Evolutionary conservation across 2,329 filamentous ascomycete species (phyloP).

Genomic region (Colletotrichum sp.): DNA sequence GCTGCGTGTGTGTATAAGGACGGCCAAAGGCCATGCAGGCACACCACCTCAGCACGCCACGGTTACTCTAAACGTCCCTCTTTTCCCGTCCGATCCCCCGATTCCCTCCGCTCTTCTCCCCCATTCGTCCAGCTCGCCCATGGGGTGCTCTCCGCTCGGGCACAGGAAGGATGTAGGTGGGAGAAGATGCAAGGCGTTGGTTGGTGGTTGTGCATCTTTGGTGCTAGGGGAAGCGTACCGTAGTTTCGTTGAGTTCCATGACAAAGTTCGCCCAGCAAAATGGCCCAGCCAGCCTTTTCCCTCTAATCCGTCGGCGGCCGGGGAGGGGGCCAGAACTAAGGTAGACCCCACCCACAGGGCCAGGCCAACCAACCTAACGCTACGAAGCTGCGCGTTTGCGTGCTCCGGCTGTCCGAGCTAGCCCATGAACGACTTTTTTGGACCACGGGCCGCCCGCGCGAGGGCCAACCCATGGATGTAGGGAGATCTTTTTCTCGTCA

Average conservation of each 20-base stretch:
- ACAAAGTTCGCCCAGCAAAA: neutral
- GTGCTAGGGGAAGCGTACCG: neutral
- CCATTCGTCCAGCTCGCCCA: neutral
- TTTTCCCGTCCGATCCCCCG: slow-evolving; percentile 11
- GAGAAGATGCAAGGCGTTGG: neutral
- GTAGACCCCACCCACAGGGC: neutral
- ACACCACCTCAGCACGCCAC: neutral
- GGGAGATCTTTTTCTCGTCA: neutral
- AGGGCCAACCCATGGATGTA: neutral
- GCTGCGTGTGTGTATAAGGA: neutral
- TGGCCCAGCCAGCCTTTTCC: neutral
- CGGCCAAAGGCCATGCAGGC: neutral
- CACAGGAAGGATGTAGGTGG: neutral
- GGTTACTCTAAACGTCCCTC: neutral
- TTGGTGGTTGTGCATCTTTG: neutral
- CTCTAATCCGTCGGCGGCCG: neutral
- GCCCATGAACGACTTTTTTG: neutral
- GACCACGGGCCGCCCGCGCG: neutral
- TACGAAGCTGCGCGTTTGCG: neutral
- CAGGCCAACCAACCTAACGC: neutral
- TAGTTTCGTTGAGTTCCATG: neutral
- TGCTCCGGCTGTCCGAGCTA: neutral
- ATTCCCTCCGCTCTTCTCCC: slow-evolving; percentile 8
- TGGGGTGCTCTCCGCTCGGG: neutral
- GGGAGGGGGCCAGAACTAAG: neutral